Percentiles rank a stretch among this genome's conserved stretches.
Conservation (phyloP, 176 grass and related monocot species). For the Oryza brachyantha region DNA sequence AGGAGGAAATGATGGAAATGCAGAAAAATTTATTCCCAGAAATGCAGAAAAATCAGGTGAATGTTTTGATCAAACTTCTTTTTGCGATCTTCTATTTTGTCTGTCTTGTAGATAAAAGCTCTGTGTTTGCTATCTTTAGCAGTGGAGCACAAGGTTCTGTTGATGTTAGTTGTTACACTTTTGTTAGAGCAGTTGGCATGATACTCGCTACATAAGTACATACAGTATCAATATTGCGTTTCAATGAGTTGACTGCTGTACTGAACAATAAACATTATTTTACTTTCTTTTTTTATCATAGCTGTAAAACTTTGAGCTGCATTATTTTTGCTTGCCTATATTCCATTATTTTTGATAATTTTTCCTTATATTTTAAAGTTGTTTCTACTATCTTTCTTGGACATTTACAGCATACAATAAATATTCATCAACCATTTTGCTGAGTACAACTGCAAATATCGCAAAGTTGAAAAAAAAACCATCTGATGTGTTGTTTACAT, state of each 20-base stretch:
- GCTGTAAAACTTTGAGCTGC: not conserved
- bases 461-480: too few species aligned
- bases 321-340: not conserved
- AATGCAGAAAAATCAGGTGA: conserved; percentile 81
- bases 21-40: conserved; percentile 49
- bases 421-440: not conserved
- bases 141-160: not conserved
- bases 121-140: not conserved
- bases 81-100: not conserved
- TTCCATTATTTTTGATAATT: not conserved
- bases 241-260: not conserved
- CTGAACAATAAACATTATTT: not conserved
- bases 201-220: not conserved
- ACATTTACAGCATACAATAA: not conserved
- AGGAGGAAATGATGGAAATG: conserved; percentile 75
- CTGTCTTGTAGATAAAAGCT: not conserved
- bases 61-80: not conserved
- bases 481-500: too few species aligned
- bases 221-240: not conserved
- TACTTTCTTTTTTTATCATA: not conserved
- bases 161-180: conserved; percentile 1
- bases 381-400: not conserved
- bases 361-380: not conserved
- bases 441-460: too few species aligned
- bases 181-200: not conserved